Conservation (phyloP, 208 protist genomes). For the Crithidia bombi region DNA sequence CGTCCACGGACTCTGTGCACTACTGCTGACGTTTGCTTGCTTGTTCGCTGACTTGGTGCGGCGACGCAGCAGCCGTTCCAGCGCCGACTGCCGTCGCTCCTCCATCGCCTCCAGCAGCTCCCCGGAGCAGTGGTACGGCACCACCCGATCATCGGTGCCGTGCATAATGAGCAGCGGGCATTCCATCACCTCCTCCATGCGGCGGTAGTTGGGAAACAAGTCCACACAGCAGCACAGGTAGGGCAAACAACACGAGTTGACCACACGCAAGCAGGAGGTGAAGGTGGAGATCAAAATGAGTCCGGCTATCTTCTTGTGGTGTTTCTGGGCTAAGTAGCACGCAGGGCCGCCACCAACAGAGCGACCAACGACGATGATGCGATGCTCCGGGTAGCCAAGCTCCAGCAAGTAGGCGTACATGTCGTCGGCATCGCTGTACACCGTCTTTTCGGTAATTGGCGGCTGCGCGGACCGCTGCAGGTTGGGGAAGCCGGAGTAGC, state of each 20-base stretch:
- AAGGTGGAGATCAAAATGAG: constrained; percentile 78
- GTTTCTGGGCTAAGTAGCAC: constrained; percentile 73
- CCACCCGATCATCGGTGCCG: constrained; percentile 59
- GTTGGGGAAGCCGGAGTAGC: constrained; percentile 45
- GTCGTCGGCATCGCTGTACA: constrained; percentile 73
- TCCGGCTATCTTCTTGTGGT: constrained; percentile 62
- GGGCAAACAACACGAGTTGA: constrained; percentile 36
- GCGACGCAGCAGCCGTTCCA: constrained; percentile 3
- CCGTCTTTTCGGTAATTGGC: constrained; percentile 40
- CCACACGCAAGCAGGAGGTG: constrained; percentile 65
- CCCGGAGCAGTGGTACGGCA: constrained; percentile 57
- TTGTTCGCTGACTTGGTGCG: neutral
- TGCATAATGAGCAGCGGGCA: constrained; percentile 80
- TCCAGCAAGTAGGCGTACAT: constrained; percentile 57
- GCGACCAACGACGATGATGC: constrained; percentile 70
- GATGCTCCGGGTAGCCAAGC: constrained; percentile 43
- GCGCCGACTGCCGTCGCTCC: neutral
- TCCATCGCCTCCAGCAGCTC: constrained; percentile 34
- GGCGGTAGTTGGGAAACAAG: constrained; percentile 64
- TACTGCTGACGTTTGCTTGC: neutral
- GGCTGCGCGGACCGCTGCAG: neutral
- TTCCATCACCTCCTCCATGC: constrained; percentile 39
- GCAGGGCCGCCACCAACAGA: constrained; percentile 80
- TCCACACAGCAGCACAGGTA: constrained; percentile 48
- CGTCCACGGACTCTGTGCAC: neutral